Conservation (phyloP, 2,329 filamentous ascomycete genomes). For the Apiospora koreana region DNA sequence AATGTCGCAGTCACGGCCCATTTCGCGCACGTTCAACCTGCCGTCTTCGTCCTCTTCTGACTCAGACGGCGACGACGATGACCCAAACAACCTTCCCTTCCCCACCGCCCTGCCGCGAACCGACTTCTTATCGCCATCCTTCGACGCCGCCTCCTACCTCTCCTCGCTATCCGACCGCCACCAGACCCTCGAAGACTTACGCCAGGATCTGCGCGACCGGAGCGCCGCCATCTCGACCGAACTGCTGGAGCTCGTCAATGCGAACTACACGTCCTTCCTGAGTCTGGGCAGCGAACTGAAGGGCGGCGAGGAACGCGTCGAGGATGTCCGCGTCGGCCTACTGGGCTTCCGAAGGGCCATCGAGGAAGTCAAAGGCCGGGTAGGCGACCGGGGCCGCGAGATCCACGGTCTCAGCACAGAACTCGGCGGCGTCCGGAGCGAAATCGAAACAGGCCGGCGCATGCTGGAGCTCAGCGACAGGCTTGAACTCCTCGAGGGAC, state of each 20-base stretch:
- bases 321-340: slow-evolving; percentile 84
- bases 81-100: slow-evolving; percentile 79
- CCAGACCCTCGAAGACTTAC: slow-evolving; percentile 93
- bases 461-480: slow-evolving; percentile 69
- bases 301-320: slow-evolving; percentile 88
- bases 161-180: slow-evolving; percentile 81
- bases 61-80: slow-evolving; percentile 46
- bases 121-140: slow-evolving; percentile 77
- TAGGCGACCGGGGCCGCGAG: slow-evolving; percentile 64
- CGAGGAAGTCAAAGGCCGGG: slow-evolving; percentile 68
- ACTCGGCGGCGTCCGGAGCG: slow-evolving; percentile 61
- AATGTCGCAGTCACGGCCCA: slow-evolving; percentile 31
- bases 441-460: slow-evolving; percentile 62
- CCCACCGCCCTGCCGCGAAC: slow-evolving; percentile 79
- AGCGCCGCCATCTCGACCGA: slow-evolving; percentile 80
- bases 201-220: slow-evolving; percentile 79
- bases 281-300: slow-evolving; percentile 77
- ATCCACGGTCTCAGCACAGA: slow-evolving; percentile 65
- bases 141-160: slow-evolving; percentile 81
- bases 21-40: slow-evolving; percentile 42
- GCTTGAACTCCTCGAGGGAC: slow-evolving; percentile 63
- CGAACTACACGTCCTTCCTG: slow-evolving; percentile 91
- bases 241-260: slow-evolving; percentile 90
- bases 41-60: slow-evolving; percentile 39
- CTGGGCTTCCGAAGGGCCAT: slow-evolving; percentile 84